phyloP scores from a whole-genome alignment of 2,329 filamentous ascomycete genomes.

The Neopestalotiopsis sp. region DNA sequence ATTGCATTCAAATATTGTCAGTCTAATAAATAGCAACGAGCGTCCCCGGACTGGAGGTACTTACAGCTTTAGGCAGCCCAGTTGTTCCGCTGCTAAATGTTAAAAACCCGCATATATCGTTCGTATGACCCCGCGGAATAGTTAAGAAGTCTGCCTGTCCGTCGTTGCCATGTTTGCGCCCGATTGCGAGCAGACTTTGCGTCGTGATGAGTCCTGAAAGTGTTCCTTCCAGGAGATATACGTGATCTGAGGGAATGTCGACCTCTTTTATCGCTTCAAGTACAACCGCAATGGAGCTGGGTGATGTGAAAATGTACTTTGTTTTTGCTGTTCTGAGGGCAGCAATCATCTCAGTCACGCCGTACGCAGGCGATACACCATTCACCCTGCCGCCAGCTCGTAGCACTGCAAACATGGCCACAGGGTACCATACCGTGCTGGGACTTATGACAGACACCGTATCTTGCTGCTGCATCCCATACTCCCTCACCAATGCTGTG shows the following conservation, averaged over 20 bases:
- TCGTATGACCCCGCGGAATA: slow-evolving; percentile 16
- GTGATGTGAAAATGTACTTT: slow-evolving; percentile 61
- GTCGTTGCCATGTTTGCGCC: neutral
- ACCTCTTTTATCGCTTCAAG: slow-evolving; percentile 56
- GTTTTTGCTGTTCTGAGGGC: slow-evolving; percentile 59
- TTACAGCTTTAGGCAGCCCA: slow-evolving; percentile 19
- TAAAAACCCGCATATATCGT: slow-evolving; percentile 21
- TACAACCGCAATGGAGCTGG: slow-evolving; percentile 58
- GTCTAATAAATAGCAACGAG: no score
- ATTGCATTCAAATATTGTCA: no score
- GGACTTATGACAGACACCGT: no score
- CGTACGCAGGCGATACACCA: slow-evolving; percentile 64
- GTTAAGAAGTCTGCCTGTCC: neutral
- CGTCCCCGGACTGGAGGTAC: no score
- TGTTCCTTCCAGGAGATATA: slow-evolving; percentile 61
- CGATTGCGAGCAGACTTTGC: slow-evolving; percentile 35
- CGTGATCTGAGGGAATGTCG: slow-evolving; percentile 53
- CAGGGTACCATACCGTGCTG: slow-evolving; percentile 68
- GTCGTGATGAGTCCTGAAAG: slow-evolving; percentile 53
- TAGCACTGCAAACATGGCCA: slow-evolving; percentile 51
- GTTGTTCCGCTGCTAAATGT: slow-evolving; percentile 23
- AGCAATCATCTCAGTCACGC: slow-evolving; percentile 65
- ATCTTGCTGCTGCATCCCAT: no score
- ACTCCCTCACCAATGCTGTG: no score
- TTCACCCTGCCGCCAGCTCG: slow-evolving; percentile 52